Conservation (phyloP, 192 early-diverging fungal genomes). For the Dissophora ornata region DNA sequence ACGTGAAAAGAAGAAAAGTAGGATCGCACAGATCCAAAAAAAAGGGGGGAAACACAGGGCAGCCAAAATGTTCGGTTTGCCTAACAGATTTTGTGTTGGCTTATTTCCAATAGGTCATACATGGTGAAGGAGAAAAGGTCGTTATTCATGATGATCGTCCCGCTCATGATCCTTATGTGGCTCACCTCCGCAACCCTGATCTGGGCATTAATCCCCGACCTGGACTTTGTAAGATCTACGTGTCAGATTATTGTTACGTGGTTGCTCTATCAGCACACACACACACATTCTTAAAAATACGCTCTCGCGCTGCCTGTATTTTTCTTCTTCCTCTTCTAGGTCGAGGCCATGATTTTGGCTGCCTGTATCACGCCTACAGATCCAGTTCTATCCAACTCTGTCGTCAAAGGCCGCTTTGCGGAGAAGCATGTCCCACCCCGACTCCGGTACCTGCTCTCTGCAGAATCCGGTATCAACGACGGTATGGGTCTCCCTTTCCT, state of each 20-base stretch:
- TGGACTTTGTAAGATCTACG: slow-evolving; percentile 61
- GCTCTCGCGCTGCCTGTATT: not conserved
- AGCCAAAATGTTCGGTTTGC: too few species aligned
- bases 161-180: slow-evolving; percentile 90
- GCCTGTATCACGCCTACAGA: slow-evolving; percentile 93
- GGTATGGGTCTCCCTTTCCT: slow-evolving; percentile 87
- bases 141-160: slow-evolving; percentile 76
- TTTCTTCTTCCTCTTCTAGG: slow-evolving; percentile 45
- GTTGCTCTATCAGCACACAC: too few species aligned
- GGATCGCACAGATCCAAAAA: too few species aligned
- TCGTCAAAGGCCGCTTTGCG: slow-evolving; percentile 92
- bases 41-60: not conserved
- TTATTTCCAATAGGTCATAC: slow-evolving; percentile 65
- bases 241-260: too few species aligned
- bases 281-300: not conserved
- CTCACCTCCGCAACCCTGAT: slow-evolving; percentile 70
- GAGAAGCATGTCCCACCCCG: slow-evolving; percentile 81
- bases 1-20: not conserved
- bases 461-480: slow-evolving; percentile 91
- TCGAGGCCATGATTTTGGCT: slow-evolving; percentile 80
- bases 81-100: too few species aligned
- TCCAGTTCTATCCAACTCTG: slow-evolving; percentile 91
- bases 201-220: slow-evolving; percentile 62
- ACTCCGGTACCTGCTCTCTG: slow-evolving; percentile 74
- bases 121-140: slow-evolving; percentile 71